Evolutionary conservation across 768 basidiomycete species (phyloP).

Genomic region (Serendipita vermifera): DNA sequence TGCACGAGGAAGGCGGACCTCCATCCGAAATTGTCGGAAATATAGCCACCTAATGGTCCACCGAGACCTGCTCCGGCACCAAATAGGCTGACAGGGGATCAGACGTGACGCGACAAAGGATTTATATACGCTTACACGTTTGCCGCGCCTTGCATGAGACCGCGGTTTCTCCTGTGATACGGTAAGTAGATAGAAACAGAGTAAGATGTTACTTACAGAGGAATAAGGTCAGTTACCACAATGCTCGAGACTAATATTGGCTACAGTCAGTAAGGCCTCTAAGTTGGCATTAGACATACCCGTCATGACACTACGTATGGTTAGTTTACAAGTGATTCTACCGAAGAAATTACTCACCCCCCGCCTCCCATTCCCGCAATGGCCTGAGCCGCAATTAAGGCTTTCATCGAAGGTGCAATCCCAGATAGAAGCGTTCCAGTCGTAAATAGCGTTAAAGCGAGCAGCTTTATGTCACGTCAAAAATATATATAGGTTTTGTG

Average conservation of each 20-base stretch:
- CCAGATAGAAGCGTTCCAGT: slow-evolving; percentile 79
- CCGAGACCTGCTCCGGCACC: slow-evolving; percentile 61
- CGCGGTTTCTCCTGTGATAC: slow-evolving; percentile 56
- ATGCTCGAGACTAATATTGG: slow-evolving; percentile 54
- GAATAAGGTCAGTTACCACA: slow-evolving; percentile 77
- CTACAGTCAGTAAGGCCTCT: slow-evolving; percentile 16
- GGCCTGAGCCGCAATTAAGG: slow-evolving; percentile 66
- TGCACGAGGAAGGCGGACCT: slow-evolving; percentile 76
- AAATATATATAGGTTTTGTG: slow-evolving; percentile 15
- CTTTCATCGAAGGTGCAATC: slow-evolving; percentile 72
- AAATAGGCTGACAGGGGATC: slow-evolving; percentile 43
- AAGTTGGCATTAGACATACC: slow-evolving; percentile 29
- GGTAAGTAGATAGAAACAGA: slow-evolving; percentile 8
- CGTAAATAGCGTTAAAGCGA: slow-evolving; percentile 8
- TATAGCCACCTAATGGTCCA: slow-evolving; percentile 71
- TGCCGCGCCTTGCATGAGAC: slow-evolving; percentile 82
- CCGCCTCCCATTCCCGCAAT: slow-evolving; percentile 89
- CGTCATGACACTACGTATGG: slow-evolving; percentile 57
- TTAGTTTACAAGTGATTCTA: slow-evolving; percentile 18
- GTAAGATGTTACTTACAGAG: slow-evolving; percentile 42
- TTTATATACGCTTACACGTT: slow-evolving; percentile 48
- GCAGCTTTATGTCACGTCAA: slow-evolving; percentile 17
- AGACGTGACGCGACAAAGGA: not conserved
- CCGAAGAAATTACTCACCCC: slow-evolving; percentile 42
- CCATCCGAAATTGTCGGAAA: slow-evolving; percentile 80